Evolutionary conservation across 805 yeast genomes (phyloP), one percentile per base, ranked within the genome.

Genomic region (Blastobotrys muscicola): DNA sequence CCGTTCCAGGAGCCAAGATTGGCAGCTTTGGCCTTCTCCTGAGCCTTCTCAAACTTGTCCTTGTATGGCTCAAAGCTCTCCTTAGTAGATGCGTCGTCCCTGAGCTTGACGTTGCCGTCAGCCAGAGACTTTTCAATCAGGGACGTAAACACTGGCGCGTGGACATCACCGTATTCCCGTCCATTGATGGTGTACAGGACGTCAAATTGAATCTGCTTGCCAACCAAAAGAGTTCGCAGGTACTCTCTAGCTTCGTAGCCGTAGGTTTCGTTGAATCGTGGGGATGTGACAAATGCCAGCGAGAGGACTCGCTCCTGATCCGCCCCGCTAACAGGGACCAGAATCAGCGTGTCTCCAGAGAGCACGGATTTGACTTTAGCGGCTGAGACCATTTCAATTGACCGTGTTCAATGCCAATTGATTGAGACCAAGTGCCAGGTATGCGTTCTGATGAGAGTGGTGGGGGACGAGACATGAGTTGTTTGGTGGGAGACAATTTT

Each of bases 301-400:
- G 86, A 72, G 42, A 84, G 67, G 29, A 71, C 57, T 52, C 84
- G 68, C 57, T 83, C 92, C 12, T 72, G 52, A 36, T 72, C 70
- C 26, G 64, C 50, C 30, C 50, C 48, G 12, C 51, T 55, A 10
- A 57, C 45, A n/a, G 53, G 55, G 16, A 59, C 50, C 49, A 82
- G 69, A 34, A 82, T 73, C 33, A 83, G 51, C 9, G 87, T 77
- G 62, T 82, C 90, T 3, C 83, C 85, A 39, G 84, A 79, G 32
- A 79, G 57, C 12, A 82, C 85, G 37, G 76, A 69, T 56, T 81
- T 82, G 39, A 82, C 89, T 58, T 74, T 78, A 33, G 85, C 89
- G 43, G 42, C 42, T 13, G 42, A 16, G 16, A 16, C n/a, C 16
- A 34, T 34, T 34, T 13, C 14, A n/a, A 12, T 32, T 32, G 34